A percentile compares a stretch with the other conserved stretches of the same genome.
Evolutionary conservation across 331 rosid genomes (phyloP).

Genomic region (Acacia concinna): DNA sequence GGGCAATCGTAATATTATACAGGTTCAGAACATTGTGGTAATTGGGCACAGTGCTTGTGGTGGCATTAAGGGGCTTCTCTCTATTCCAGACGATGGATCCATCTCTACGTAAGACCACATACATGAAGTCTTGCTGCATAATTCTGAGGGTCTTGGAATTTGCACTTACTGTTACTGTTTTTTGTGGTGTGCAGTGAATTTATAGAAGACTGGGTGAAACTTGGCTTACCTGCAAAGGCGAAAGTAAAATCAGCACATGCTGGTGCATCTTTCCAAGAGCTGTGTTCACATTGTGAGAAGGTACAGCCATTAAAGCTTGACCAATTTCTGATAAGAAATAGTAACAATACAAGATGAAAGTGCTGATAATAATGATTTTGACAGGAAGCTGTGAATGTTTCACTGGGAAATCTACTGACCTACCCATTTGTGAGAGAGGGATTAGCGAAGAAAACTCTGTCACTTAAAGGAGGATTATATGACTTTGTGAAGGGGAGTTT

Average conservation of each 20-base stretch:
- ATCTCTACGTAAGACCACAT: constrained; percentile 57
- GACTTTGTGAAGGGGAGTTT: constrained; percentile 82
- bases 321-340: not conserved
- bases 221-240: constrained; percentile 70
- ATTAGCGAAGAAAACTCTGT: constrained; percentile 75
- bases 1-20: not conserved
- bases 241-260: constrained; percentile 54
- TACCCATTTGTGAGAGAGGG: constrained; percentile 95
- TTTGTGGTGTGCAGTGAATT: constrained; percentile 62
- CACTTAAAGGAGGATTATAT: constrained; percentile 81
- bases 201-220: constrained; percentile 87
- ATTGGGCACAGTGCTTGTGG: constrained; percentile 99
- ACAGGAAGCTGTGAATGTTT: constrained; percentile 88
- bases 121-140: not conserved
- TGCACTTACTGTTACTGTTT: not conserved
- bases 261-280: constrained; percentile 46
- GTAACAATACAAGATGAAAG: not conserved
- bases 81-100: constrained; percentile 62
- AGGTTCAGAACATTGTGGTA: constrained; percentile 87
- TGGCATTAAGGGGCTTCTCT: constrained; percentile 91
- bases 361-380: not conserved
- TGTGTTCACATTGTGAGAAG: constrained; percentile 80
- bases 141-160: not conserved
- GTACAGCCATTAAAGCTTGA: constrained; percentile 33
- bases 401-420: constrained; percentile 80